These are phyloP conservation scores for Eutrema yunnanense DNA, from an alignment of 345 rosid genomes.

Conservation along the genomic window DNA sequence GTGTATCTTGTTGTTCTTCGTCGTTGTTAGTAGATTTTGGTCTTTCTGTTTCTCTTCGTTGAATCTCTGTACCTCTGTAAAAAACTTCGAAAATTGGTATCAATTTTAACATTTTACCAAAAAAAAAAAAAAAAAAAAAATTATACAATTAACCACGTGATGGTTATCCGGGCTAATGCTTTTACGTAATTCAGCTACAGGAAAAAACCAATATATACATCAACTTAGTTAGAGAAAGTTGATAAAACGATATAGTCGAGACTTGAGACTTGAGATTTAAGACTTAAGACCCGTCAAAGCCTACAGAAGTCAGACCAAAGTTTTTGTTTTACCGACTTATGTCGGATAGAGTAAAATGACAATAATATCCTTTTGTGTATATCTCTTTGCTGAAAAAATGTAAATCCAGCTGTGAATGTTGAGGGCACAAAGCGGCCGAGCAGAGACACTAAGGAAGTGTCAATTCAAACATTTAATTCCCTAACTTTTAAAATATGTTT, in stretches of 20 bases:
- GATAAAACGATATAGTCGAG: constrained; percentile 4
- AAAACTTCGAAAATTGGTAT: no score
- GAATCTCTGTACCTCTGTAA: no score
- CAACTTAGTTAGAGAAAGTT: neutral
- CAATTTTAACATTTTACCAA: no score
- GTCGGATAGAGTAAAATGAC: constrained; percentile 23
- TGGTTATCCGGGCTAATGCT: neutral
- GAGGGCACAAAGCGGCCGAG: constrained; percentile 27
- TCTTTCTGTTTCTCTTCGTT: no score
- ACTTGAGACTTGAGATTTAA: neutral
- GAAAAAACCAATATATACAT: neutral
- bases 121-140: no score
- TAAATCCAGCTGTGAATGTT: constrained; percentile 26
- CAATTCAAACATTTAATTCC: constrained; percentile 25
- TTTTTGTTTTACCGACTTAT: constrained; percentile 31
- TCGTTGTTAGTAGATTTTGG: no score
- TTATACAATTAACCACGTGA: neutral
- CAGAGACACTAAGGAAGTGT: constrained; percentile 29
- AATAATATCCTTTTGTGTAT: neutral
- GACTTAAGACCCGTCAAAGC: constrained; percentile 20
- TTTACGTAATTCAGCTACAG: neutral
- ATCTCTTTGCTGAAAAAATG: neutral
- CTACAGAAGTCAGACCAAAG: constrained; percentile 19
- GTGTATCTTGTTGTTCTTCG: no score
- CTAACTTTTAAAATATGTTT: neutral